Conservation (phyloP, 805 yeast species). For the Teunomyces atbi region DNA sequence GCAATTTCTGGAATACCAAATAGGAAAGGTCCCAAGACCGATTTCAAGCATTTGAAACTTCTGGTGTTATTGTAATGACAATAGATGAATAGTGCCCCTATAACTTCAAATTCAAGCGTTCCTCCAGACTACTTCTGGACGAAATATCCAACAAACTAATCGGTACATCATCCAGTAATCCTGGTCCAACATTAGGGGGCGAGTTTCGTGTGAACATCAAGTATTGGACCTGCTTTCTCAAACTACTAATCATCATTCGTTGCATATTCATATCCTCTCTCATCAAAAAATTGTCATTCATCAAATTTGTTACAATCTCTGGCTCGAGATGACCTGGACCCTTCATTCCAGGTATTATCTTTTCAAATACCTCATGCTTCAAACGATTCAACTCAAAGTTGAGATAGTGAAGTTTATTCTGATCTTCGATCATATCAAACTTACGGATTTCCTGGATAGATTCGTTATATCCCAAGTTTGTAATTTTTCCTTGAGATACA, state of each 20-base stretch:
- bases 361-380: constrained; percentile 41
- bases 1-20: neutral
- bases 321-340: constrained; percentile 21
- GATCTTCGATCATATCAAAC: constrained; percentile 18
- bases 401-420: constrained; percentile 30
- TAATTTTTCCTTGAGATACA: constrained; percentile 47
- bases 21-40: neutral
- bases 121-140: constrained; percentile 32
- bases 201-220: constrained; percentile 43
- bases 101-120: constrained; percentile 33
- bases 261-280: constrained; percentile 49
- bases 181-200: constrained; percentile 8
- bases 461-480: constrained; percentile 49
- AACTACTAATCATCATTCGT: constrained; percentile 41
- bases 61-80: neutral
- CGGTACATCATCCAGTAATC: constrained; percentile 4
- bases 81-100: constrained; percentile 5
- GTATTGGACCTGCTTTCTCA: constrained; percentile 52
- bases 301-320: constrained; percentile 27
- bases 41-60: neutral
- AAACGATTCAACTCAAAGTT: constrained; percentile 45
- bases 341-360: constrained; percentile 33
- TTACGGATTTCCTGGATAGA: constrained; percentile 46
- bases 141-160: constrained; percentile 25
- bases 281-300: constrained; percentile 38